Evolutionary conservation across 306 rosid species (phyloP).

Genomic region (Arachis hypogaea): DNA sequence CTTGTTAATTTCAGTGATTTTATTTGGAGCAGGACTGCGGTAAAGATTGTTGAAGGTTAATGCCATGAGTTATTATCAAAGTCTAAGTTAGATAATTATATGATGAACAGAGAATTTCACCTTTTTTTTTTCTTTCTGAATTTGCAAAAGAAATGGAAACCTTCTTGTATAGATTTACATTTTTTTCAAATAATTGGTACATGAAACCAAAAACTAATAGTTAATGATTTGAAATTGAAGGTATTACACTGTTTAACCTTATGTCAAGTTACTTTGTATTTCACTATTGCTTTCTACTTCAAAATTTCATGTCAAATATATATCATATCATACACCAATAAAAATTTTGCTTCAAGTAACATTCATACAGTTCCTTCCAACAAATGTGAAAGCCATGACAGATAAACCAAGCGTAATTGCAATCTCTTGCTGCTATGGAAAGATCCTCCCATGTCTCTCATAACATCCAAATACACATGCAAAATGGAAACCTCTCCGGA

Average conservation of each 20-base stretch:
- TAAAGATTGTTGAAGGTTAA: conserved; percentile 88
- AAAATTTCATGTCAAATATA: conserved; percentile 15
- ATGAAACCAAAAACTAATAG: too few relatives aligned
- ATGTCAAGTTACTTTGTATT: neutral
- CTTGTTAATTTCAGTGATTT: conserved; percentile 35
- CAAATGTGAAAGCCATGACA: neutral
- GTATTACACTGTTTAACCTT: neutral
- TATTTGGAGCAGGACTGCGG: conserved; percentile 66
- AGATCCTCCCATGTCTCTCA: neutral
- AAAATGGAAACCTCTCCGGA: conserved; percentile 14
- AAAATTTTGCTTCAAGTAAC: conserved; percentile 4
- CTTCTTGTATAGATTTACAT: too few relatives aligned
- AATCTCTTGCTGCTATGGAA: neutral
- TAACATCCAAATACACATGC: neutral
- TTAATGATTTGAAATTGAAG: neutral
- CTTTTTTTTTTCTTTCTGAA: neutral
- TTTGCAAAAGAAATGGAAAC: neutral
- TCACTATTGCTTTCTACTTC: conserved; percentile 20
- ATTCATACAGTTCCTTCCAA: conserved; percentile 2
- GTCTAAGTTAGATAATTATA: conserved; percentile 9
- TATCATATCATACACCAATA: conserved; percentile 15
- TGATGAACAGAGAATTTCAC: conserved; percentile 26
- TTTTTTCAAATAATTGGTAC: too few relatives aligned
- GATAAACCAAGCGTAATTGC: neutral
- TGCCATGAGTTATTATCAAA: neutral